Evolutionary conservation across 192 early-diverging fungal genomes (phyloP).

Genomic region (Phlyctochytrium bullatum): DNA sequence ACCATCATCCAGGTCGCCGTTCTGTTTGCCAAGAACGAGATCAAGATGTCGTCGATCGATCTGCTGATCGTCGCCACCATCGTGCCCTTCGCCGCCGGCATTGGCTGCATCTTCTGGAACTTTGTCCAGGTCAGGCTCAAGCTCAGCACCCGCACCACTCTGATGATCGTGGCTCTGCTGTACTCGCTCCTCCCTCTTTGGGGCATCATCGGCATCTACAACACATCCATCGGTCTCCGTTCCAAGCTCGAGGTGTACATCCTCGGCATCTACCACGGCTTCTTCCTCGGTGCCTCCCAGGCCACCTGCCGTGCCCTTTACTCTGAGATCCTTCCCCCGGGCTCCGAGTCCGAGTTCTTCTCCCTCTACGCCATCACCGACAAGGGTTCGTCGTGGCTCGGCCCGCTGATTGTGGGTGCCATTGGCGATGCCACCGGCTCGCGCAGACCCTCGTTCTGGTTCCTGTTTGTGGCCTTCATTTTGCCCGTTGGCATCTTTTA

Average conservation of each 20-base stretch:
- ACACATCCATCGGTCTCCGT: constrained; percentile 49
- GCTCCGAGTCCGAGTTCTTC: constrained; percentile 70
- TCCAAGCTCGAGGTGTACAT: constrained; percentile 57
- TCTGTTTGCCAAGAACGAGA: constrained; percentile 56
- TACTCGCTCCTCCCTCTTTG: constrained; percentile 59
- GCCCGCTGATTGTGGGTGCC: constrained; percentile 66
- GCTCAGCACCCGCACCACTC: constrained; percentile 46
- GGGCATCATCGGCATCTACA: constrained; percentile 58
- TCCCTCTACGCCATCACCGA: constrained; percentile 60
- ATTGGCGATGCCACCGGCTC: constrained; percentile 53
- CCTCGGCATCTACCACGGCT: constrained; percentile 55
- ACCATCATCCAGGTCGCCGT: constrained; percentile 50
- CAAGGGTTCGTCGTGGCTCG: constrained; percentile 68
- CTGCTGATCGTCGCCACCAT: constrained; percentile 57
- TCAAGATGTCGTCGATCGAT: constrained; percentile 45
- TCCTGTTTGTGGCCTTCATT: constrained; percentile 54
- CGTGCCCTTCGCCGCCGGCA: constrained; percentile 51
- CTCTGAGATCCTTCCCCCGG: constrained; percentile 61
- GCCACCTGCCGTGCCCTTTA: constrained; percentile 60
- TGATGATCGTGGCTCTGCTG: constrained; percentile 49
- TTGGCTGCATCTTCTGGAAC: constrained; percentile 56
- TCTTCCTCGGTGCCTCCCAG: constrained; percentile 52
- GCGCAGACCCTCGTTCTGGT: constrained; percentile 53
- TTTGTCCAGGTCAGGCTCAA: constrained; percentile 50
- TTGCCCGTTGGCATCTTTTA: constrained; percentile 51